Evolutionary conservation across 805 yeast genomes (phyloP).

Genomic region (Candida oleophila): DNA sequence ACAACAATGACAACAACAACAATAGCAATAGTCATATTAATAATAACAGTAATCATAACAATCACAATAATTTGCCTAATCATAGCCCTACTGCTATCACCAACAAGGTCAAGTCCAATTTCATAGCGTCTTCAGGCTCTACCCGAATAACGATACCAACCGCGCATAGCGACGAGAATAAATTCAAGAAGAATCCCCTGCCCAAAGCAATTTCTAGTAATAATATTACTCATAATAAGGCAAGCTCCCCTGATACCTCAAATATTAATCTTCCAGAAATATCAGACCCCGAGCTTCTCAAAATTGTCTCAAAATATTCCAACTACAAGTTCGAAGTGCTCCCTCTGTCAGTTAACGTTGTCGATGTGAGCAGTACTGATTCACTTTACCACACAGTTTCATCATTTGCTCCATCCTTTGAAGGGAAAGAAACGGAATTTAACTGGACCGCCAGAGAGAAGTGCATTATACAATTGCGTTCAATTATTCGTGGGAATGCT

Average conservation of each 20-base stretch:
- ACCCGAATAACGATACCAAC: neutral
- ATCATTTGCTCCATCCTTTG: slow-evolving; percentile 41
- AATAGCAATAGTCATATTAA: neutral
- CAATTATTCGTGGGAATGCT: slow-evolving; percentile 59
- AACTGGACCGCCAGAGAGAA: slow-evolving; percentile 82
- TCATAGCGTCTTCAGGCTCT: neutral
- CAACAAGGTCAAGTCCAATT: neutral
- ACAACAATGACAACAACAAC: slow-evolving; percentile 28
- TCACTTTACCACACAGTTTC: slow-evolving; percentile 16
- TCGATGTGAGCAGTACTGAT: slow-evolving; percentile 16
- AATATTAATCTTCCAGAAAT: neutral
- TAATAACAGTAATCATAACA: no score
- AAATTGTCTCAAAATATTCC: slow-evolving; percentile 19
- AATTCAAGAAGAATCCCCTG: neutral
- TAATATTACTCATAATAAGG: neutral
- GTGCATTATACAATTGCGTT: slow-evolving; percentile 54
- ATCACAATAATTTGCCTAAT: neutral
- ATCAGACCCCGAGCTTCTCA: slow-evolving; percentile 10
- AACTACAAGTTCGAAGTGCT: slow-evolving; percentile 40
- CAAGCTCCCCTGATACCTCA: slow-evolving; percentile 6
- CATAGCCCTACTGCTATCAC: neutral
- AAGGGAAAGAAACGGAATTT: slow-evolving; percentile 78
- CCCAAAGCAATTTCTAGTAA: neutral
- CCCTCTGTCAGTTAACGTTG: slow-evolving; percentile 25
- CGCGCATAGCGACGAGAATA: neutral